Evolutionary conservation across 371 early-diverging fungal genomes (phyloP).

Genomic region (Mucor circinelloides): DNA sequence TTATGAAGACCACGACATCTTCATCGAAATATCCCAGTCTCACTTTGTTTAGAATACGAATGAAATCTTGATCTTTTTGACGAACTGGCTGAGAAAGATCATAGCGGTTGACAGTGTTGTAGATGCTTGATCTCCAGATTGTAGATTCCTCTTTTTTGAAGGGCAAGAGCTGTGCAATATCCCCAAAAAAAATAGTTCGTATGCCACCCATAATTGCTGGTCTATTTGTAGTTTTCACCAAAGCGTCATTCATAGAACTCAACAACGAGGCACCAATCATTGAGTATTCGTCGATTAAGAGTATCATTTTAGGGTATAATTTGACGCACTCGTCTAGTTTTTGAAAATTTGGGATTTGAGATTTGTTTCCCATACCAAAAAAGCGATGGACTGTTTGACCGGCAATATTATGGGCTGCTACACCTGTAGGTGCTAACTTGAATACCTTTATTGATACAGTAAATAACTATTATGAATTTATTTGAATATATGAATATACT

Average conservation of each 20-base stretch:
- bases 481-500: no score
- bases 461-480: no score
- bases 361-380: constrained; percentile 1
- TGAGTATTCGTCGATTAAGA: constrained; percentile 1
- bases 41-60: no score
- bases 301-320: not conserved
- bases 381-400: not conserved
- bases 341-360: not conserved
- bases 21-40: no score
- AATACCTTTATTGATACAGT: no score
- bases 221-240: not conserved
- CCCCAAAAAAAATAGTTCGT: no score
- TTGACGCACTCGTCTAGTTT: not conserved
- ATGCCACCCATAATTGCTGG: no score
- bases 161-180: no score
- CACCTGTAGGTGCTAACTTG: no score
- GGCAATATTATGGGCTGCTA: not conserved
- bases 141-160: no score
- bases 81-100: not conserved
- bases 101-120: not conserved
- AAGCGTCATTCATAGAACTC: not conserved
- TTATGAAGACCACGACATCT: no score
- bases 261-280: not conserved
- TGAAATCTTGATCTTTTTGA: not conserved
- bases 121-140: no score